Evolutionary conservation across 2,329 filamentous ascomycete species (phyloP), one percentile per base, ranked within the genome.

Genomic region (Albifimbria verrucaria): DNA sequence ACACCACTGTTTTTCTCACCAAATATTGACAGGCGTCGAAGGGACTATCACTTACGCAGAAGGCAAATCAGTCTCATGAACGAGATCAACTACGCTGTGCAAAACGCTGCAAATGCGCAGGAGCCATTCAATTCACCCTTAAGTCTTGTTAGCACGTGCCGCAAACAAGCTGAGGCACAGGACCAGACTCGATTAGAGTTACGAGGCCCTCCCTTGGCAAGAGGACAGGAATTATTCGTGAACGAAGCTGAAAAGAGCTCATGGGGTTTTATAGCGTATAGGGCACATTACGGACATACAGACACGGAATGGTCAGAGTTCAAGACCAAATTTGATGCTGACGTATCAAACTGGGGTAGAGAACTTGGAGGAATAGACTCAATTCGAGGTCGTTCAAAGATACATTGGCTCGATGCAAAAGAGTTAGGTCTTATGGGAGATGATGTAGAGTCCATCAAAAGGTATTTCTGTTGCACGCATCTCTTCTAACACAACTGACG

Each of bases 181-280:
- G 7, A 32, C 1, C 50, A 50, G 53, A 23, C 51, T 9, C 22
- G 63, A 22, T 28, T 54, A 42, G 53, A 63, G 49, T 21, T 63
- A 4, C 45, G 60, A 25, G 57, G 53, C 2, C 10, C 49, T 1
- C 55, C 4, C 4, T n/a, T 12, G 3, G 7, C 9, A 21, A 5
- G 6, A 47, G 44, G 44, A n/a, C 44, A 5, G 21, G 44, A 47
- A 26, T 47, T 23, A 21, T 47, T 47, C 23, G 44, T 47, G 18
- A 26, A 18, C 44, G 49, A 32, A 28, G 25, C 32, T 21, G 28
- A 39, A 39, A 12, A 39, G 15, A 5, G 47, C 20, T 36, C 28
- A 15, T 66, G 62, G 64, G 60, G 55, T 10, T 63, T 51, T 48
- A 62, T 65, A 0, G 60, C 57, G 1, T 68, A 66, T 22, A 58